A percentile compares a stretch with the other conserved stretches of the same genome.
phyloP scores from a whole-genome alignment of 2,329 filamentous ascomycete species.

The Fusarium penzigii region DNA sequence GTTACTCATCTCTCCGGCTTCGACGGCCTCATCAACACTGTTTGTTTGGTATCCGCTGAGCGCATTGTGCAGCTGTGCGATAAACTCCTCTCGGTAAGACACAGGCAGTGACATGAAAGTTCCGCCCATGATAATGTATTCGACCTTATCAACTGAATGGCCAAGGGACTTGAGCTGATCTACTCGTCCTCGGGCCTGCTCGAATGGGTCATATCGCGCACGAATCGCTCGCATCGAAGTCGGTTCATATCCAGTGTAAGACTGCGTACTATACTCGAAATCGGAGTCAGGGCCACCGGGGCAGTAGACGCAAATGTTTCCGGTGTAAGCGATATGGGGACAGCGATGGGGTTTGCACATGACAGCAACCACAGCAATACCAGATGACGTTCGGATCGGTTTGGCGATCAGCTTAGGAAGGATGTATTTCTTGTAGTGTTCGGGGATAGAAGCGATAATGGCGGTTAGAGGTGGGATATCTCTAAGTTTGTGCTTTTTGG shows the following conservation, averaged over 20 bases:
- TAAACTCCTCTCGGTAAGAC: slow-evolving; percentile 89
- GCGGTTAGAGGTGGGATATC: slow-evolving; percentile 90
- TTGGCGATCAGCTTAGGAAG: slow-evolving; percentile 95
- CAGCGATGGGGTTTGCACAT: slow-evolving; percentile 99
- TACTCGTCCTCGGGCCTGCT: slow-evolving; percentile 92
- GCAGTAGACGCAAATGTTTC: slow-evolving; percentile 99
- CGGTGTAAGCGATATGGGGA: slow-evolving; percentile 96
- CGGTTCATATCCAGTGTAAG: slow-evolving; percentile 97
- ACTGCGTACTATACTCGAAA: slow-evolving; percentile 98
- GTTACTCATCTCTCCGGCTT: slow-evolving; percentile 93
- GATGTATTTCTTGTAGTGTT: slow-evolving; percentile 99
- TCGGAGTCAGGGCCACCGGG: slow-evolving; percentile 97
- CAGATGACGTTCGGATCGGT: slow-evolving; percentile 92
- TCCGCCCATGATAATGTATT: slow-evolving; percentile 99
- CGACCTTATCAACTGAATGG: slow-evolving; percentile 97
- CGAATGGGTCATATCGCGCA: slow-evolving; percentile 95
- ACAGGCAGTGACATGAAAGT: slow-evolving; percentile 97
- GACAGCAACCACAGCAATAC: slow-evolving; percentile 96
- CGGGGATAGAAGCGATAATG: slow-evolving; percentile 97
- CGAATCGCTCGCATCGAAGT: slow-evolving; percentile 98
- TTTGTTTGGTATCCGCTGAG: slow-evolving; percentile 93
- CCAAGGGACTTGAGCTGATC: slow-evolving; percentile 96
- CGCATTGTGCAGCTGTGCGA: slow-evolving; percentile 94
- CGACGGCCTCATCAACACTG: slow-evolving; percentile 93
- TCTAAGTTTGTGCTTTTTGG: slow-evolving; percentile 89